These are phyloP conservation scores for Bryoerythrophyllum caledonicum DNA, from an alignment of 225 moss, liverwort and hornwort species.

Conservation along the genomic window DNA sequence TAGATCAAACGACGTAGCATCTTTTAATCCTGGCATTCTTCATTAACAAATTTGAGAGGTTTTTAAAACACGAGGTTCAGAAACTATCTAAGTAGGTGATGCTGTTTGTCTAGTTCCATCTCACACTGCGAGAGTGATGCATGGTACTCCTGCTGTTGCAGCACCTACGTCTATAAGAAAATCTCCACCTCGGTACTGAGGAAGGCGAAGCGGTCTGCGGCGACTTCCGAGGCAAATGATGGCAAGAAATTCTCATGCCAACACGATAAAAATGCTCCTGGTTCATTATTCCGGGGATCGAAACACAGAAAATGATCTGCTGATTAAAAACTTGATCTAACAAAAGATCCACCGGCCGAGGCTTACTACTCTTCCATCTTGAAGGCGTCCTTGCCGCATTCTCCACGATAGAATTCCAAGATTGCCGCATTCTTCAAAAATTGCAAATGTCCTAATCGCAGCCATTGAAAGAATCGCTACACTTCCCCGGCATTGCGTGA, in stretches of 20 bases:
- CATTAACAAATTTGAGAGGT: background rate
- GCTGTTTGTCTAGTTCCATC: background rate
- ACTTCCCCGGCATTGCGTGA: background rate
- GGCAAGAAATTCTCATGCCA: background rate
- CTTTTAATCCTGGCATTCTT: background rate
- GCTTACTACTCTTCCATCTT: constrained; percentile 20
- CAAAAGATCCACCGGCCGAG: background rate
- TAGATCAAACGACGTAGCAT: background rate
- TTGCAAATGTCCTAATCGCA: constrained; percentile 1
- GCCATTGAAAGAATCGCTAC: too few relatives aligned
- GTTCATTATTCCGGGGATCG: background rate
- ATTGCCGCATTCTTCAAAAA: background rate
- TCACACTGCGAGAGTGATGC: constrained; percentile 14
- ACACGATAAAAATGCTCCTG: background rate
- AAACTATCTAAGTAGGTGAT: background rate
- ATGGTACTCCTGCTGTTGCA: constrained; percentile 14
- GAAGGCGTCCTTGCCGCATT: background rate
- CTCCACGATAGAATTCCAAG: background rate
- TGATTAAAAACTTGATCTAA: background rate
- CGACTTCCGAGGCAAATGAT: background rate
- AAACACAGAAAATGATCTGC: background rate
- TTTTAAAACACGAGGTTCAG: background rate
- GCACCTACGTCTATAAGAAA: constrained; percentile 20
- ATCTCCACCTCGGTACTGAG: background rate
- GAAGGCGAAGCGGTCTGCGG: background rate